Evolutionary conservation across 2,329 filamentous ascomycete genomes (phyloP), one percentile per base, ranked within the genome.

Genomic region (Aspergillus neotritici): DNA sequence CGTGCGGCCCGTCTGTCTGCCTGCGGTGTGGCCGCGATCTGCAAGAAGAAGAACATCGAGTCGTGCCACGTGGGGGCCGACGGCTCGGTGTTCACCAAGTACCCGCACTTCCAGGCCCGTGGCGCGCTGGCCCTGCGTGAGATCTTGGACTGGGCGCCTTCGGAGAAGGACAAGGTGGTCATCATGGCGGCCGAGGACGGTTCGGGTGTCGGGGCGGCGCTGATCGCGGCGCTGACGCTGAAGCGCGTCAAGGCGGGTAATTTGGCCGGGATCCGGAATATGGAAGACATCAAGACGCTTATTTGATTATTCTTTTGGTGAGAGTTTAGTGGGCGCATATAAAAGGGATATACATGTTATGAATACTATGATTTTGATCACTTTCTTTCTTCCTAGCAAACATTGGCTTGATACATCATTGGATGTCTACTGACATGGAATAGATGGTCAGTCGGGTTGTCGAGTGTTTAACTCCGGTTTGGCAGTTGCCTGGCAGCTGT

Each of bases 71-170:
- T 98, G 33, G 93, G 93, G 58, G 93, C 93, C 40, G 93, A 98
- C 63, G 93, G 93, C 31, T 94, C 87, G 13, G 91, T 98, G 42
- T 98, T 98, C 75, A 96, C 95, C 78, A 97, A 97, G 68, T 98
- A 98, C 72, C 93, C 93, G 10, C 86, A 95, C 71, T 98, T 98
- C 80, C 96, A 96, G 77, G 80, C 83, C 45, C 85, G 93, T 42
- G 90, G 91, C 43, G 91, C 93, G 11, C 77, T 84, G 65, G 93
- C 93, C 21, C 79, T 98, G 41, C 83, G 87, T 43, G 93, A 98
- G 75, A 96, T 98, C 53, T 80, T 98, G 31, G 91, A 95, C 74
- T 97, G 91, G 90, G 81, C 86, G 3, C 80, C 78, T 43, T 86
- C 87, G 71, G 84, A 83, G 66, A 84, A 89, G 64, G 89, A 97